Evolutionary conservation across 192 early-diverging fungal genomes (phyloP), one percentile per base, ranked within the genome.

Genomic region (Diversispora epigaea): DNA sequence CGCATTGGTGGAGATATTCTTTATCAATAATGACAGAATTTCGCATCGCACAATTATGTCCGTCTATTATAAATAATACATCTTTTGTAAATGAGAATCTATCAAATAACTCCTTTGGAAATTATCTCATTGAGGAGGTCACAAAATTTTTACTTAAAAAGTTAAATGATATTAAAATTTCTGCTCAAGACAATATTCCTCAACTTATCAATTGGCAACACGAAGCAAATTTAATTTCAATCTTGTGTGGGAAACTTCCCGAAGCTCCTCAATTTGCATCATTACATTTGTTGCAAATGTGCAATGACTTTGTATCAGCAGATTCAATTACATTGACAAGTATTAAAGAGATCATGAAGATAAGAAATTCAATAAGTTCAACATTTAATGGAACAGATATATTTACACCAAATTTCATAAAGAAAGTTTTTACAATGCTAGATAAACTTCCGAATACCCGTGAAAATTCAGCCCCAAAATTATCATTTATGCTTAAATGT

Each of bases 261-360:
- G 45, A 22, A 62, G 14, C 57, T 22, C 64, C 70, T 49, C 40
- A 2, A 12, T 19, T 65, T 0, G 22, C 15, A 21, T 57, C 57
- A 32, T 44, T 77, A 55, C 71, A 73, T 14, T 22, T 77, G 17
- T 73, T 77, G 15, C 55, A 67, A 47, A 54, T 77, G 43, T 71
- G 65, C 8, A 50, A 71, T 64, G 68, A 77, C 62, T 64, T 77
- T 44, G n/a, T 71, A n/a, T 52, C 55, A 8, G 73, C 46, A 3
- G n/a, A 50, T 19, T 39, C 63, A 14, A 60, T 77, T 44, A n/a
- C 22, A 11, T 40, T 73, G 6, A 21, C 22, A 9, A 14, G 12
- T 9, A 21, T 72, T 46, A 44, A 39, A 22, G 32, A 52, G 21
- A 45, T 71, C 46, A 63, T 61, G 6, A 66, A 49, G 19, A 21